Base-by-base conservation (phyloP, 2,329 filamentous ascomycete species). In the Intubia oerlemansii region DNA sequence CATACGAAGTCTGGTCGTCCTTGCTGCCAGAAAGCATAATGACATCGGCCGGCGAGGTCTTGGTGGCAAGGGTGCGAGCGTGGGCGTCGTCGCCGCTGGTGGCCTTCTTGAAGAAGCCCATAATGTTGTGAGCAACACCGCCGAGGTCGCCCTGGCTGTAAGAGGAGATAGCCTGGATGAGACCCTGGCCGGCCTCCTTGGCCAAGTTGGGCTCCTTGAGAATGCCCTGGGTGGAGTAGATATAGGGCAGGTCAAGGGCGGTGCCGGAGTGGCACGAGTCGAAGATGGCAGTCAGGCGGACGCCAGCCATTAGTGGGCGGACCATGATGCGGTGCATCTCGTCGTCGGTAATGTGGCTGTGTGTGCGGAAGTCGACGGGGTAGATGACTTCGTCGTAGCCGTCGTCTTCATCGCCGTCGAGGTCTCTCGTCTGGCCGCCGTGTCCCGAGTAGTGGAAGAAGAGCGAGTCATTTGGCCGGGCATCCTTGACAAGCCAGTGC, bases 21-120 rank as follows among this genome's bases (percentile, higher is more conserved):
- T 92, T 93, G 56, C 80, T 90, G 32, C 88, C 88, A 35, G 80
- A 91, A 77, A 84, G 92, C 79, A 93, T 91, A 47, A 98, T 69
- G 18, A 98, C 88, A 51, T 98, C 88, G 23, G 88, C 88, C 2
- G 84, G 75, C 31, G 77, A 88, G 11, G 88, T 95, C 56, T 90
- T 90, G 24, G 85, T 95, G 39, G 76, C 66, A 46, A 80, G 62
- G 36, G 84, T 79, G 47, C 70, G 72, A 52, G 90, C 65, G 12
- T 74, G 73, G 20, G 75, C 68, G 39, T 88, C 72, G 28, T 53
- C 54, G 39, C 84, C 84, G 34, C 56, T 66, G 14, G 79, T 76
- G 12, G 81, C 82, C 46, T 82, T 78, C 59, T 93, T 93, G 52
- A 90, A 70, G 44, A 95, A 66, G 25, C 70, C 69, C 47, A 85